A percentile compares a stretch with the other conserved stretches of the same genome.
phyloP scores from a whole-genome alignment of 2,329 filamentous ascomycete species.

The Hypocreales sp. region DNA sequence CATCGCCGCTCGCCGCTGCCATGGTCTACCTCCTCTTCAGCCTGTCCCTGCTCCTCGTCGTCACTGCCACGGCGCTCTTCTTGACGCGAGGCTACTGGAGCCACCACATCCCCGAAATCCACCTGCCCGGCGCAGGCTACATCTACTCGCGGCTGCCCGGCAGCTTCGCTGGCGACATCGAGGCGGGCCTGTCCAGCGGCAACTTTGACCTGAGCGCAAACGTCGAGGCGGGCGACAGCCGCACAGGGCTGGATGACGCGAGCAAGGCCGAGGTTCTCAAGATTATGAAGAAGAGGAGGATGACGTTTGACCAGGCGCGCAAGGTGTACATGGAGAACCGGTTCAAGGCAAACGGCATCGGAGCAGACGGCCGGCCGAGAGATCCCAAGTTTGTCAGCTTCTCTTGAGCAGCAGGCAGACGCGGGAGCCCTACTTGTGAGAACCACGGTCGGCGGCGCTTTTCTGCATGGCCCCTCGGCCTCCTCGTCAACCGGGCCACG shows the following conservation, averaged over 20 bases:
- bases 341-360: slow-evolving; percentile 80
- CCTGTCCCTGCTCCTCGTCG: slow-evolving; percentile 54
- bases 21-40: slow-evolving; percentile 78
- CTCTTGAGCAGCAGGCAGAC: slow-evolving; percentile 22
- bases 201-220: slow-evolving; percentile 77
- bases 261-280: slow-evolving; percentile 70
- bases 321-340: slow-evolving; percentile 71
- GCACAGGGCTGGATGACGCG: slow-evolving; percentile 65
- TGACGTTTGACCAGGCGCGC: slow-evolving; percentile 84
- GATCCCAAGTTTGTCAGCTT: slow-evolving; percentile 97
- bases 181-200: slow-evolving; percentile 68
- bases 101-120: slow-evolving; percentile 46
- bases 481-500: no score
- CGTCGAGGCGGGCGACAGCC: slow-evolving; percentile 60
- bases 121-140: slow-evolving; percentile 38
- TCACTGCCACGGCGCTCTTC: slow-evolving; percentile 63
- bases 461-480: no score
- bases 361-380: slow-evolving; percentile 68
- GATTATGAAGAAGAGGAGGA: slow-evolving; percentile 76
- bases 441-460: no score
- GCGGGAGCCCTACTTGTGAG: no score
- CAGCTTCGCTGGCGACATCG: slow-evolving; percentile 71
- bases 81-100: slow-evolving; percentile 68
- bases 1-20: no score
- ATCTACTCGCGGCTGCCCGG: slow-evolving; percentile 65